Evolutionary conservation across 2,329 filamentous ascomycete genomes (phyloP).

Genomic region (Epichloe gansuensis): DNA sequence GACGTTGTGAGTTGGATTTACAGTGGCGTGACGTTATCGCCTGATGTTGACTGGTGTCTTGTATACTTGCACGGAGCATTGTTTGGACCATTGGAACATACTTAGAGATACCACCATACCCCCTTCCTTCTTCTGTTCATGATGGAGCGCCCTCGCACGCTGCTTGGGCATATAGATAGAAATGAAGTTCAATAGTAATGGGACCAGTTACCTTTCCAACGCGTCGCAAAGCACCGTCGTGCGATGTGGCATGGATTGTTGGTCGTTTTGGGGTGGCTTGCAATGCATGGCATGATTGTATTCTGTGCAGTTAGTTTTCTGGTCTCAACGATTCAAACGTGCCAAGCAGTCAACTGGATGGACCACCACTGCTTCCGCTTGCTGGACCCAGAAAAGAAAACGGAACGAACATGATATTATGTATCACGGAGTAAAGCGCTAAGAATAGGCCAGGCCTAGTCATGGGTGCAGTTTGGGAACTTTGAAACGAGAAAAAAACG

Average conservation of each 20-base stretch:
- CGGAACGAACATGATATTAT: too few relatives aligned
- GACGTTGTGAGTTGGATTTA: slow-evolving; percentile 2
- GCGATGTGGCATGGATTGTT: not conserved
- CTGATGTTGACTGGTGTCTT: slow-evolving; percentile 6
- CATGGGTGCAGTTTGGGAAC: not conserved
- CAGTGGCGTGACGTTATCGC: slow-evolving; percentile 10
- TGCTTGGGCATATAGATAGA: slow-evolving; percentile 5
- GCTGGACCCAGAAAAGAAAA: too few relatives aligned
- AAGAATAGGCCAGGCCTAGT: not conserved
- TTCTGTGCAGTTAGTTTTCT: too few relatives aligned
- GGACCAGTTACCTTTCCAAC: too few relatives aligned
- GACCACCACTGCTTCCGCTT: too few relatives aligned
- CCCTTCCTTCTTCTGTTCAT: slow-evolving; percentile 11
- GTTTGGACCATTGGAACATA: slow-evolving; percentile 16
- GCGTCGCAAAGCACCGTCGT: too few relatives aligned
- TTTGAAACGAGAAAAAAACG: not conserved
- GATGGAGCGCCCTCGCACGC: slow-evolving; percentile 4
- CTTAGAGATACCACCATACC: slow-evolving; percentile 24
- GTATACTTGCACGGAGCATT: slow-evolving; percentile 12
- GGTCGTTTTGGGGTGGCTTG: not conserved
- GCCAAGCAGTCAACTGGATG: too few relatives aligned
- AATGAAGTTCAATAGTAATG: slow-evolving; percentile 4
- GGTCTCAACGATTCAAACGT: too few relatives aligned
- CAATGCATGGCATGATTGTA: too few relatives aligned
- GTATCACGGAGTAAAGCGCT: not conserved